A percentile compares a stretch with the other conserved stretches of the same genome.
Evolutionary conservation across 2,329 filamentous ascomycete species (phyloP).

Genomic region (Epichloe scottii): DNA sequence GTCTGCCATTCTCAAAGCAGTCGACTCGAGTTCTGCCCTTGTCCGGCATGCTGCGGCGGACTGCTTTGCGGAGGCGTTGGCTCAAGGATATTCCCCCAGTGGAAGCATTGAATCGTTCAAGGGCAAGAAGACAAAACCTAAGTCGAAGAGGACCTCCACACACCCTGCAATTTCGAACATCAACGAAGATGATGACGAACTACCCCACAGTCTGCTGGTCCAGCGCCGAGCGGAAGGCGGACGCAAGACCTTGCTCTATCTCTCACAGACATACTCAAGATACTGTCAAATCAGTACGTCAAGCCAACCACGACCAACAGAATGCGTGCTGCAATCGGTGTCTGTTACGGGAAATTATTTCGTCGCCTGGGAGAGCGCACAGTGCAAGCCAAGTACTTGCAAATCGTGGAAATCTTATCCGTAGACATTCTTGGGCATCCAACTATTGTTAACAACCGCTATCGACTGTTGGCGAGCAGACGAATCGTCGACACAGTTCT

Average conservation of each 20-base stretch:
- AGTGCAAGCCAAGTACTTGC: slow-evolving; percentile 72
- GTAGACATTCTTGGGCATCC: slow-evolving; percentile 66
- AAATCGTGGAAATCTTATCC: slow-evolving; percentile 70
- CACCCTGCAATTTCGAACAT: slow-evolving; percentile 38
- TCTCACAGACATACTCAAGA: slow-evolving; percentile 64
- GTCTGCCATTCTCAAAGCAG: slow-evolving; percentile 68
- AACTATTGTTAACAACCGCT: slow-evolving; percentile 70
- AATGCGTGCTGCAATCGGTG: slow-evolving; percentile 67
- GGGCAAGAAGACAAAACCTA: slow-evolving; percentile 57
- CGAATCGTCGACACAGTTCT: slow-evolving; percentile 75
- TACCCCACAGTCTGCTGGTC: slow-evolving; percentile 57
- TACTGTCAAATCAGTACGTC: slow-evolving; percentile 70
- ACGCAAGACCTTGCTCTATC: slow-evolving; percentile 61
- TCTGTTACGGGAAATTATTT: slow-evolving; percentile 77
- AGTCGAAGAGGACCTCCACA: slow-evolving; percentile 46
- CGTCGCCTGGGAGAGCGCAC: slow-evolving; percentile 66
- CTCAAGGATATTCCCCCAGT: slow-evolving; percentile 56
- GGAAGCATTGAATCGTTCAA: slow-evolving; percentile 40
- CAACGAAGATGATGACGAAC: slow-evolving; percentile 60
- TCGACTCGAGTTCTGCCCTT: slow-evolving; percentile 62
- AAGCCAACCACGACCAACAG: slow-evolving; percentile 67
- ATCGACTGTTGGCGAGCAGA: slow-evolving; percentile 72
- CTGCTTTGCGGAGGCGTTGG: slow-evolving; percentile 69
- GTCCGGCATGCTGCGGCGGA: slow-evolving; percentile 80
- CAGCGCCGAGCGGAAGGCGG: slow-evolving; percentile 56